Conservation (phyloP, 2,329 filamentous ascomycete genomes). For the Aspergillus felis region DNA sequence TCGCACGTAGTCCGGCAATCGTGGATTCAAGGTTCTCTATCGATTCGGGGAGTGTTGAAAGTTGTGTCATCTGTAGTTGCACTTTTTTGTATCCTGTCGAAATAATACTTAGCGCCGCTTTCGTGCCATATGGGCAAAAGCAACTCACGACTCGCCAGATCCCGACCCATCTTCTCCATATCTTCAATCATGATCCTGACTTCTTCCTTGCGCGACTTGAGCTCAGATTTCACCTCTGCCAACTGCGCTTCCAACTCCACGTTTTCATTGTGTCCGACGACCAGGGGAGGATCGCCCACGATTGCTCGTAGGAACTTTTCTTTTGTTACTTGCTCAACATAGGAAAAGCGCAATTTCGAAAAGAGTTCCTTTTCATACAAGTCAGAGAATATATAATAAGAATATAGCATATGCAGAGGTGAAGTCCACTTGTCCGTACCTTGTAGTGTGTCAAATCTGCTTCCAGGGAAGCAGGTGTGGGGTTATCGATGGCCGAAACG, state of each 20-base stretch:
- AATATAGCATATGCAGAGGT: background rate
- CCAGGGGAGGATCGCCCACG: constrained; percentile 81
- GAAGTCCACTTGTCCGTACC: constrained; percentile 31
- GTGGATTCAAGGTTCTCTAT: constrained; percentile 51
- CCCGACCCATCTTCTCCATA: constrained; percentile 65
- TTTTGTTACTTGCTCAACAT: constrained; percentile 97
- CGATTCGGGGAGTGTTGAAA: constrained; percentile 49
- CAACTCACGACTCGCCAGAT: constrained; percentile 55
- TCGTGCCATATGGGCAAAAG: background rate
- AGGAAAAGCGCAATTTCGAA: constrained; percentile 92
- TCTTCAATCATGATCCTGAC: constrained; percentile 69
- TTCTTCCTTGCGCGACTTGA: constrained; percentile 76
- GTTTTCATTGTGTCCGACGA: constrained; percentile 81
- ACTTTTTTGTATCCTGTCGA: constrained; percentile 51
- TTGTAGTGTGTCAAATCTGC: constrained; percentile 87
- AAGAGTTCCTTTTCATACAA: constrained; percentile 65
- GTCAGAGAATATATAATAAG: constrained; percentile 2
- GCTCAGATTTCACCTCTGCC: constrained; percentile 64
- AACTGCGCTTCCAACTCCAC: constrained; percentile 69
- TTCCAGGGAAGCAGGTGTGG: constrained; percentile 71
- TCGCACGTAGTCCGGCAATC: constrained; percentile 49
- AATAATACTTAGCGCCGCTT: background rate
- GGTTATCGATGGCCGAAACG: constrained; percentile 63
- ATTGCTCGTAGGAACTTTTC: constrained; percentile 95
- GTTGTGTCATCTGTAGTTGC: constrained; percentile 49